These are phyloP conservation scores for Leishmania aethiopica DNA, from an alignment of 208 protist species.

Conservation along the genomic window DNA sequence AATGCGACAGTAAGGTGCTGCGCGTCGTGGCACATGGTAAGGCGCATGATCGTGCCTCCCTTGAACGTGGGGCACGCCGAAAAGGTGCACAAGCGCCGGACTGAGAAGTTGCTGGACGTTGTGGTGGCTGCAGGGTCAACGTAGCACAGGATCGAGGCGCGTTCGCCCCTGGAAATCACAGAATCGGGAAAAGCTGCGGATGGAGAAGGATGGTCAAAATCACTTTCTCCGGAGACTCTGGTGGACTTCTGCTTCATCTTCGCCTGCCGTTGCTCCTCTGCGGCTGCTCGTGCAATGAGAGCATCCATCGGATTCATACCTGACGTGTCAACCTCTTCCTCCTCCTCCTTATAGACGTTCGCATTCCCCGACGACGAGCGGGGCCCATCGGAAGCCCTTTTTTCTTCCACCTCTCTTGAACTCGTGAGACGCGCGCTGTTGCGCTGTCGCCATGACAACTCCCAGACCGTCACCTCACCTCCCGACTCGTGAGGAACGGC, in stretches of 20 bases:
- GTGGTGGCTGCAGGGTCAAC: conserved; percentile 12
- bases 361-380: neutral
- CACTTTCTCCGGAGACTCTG: neutral
- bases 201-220: neutral
- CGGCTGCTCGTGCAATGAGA: conserved; percentile 35
- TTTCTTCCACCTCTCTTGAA: neutral
- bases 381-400: neutral
- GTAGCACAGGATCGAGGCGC: conserved; percentile 29
- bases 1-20: conserved; percentile 51
- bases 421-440: neutral
- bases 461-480: conserved; percentile 45
- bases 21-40: conserved; percentile 47
- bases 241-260: conserved; percentile 1
- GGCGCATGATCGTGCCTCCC: conserved; percentile 78
- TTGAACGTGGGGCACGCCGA: conserved; percentile 53
- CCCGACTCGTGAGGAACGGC: conserved; percentile 62
- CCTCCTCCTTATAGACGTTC: conserved; percentile 7
- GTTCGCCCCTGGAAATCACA: conserved; percentile 1
- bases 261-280: conserved; percentile 18
- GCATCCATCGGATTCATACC: conserved; percentile 42
- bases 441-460: conserved; percentile 13
- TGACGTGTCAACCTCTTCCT: conserved; percentile 14
- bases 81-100: conserved; percentile 39
- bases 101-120: conserved; percentile 12
- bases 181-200: neutral